Evolutionary conservation across 768 basidiomycete species (phyloP), one percentile per base, ranked within the genome.

Genomic region (Steccherinum ochraceum): DNA sequence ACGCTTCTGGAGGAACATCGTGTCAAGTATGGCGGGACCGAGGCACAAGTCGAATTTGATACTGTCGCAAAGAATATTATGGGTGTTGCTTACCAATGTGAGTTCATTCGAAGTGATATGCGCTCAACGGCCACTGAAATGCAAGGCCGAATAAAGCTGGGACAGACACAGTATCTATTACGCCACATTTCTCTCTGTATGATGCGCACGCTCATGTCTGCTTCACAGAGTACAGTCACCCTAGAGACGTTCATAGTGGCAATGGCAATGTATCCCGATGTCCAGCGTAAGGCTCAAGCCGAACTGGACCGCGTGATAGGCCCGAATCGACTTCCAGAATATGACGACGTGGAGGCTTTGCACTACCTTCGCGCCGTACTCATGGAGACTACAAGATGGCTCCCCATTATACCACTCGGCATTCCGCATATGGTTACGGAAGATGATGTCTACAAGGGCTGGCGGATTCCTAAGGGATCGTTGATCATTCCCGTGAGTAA

Each of bases 401-500:
- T 13, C 10, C 46, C 47, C 4, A 45, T 26, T 24, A 5, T 48
- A 5, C 52, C 52, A 5, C 41, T 48, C 16, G 52, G 30, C 12
- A 35, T 52, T 5, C 46, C 52, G 4, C 52, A 52, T 44, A 20
- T 35, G 3, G 16, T 53, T 47, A 42, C 21, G 12, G 48, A 53
- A 49, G 50, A 52, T 21, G 65, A 64, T 45, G 50, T 51, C 18
- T 69, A 63, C 43, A 48, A 55, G 5, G 66, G 58, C 1, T 64
- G 58, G 30, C 53, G 55, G 40, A 63, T 68, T 12, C 65, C 67
- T 1, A 52, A 50, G 5, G 65, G 63, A 2, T 45, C 56, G 1
- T 52, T 61, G 13, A 49, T 67, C 12, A 39, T 68, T 10, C 54
- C 18, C 2, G 12, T 19, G 16, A 16, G 12, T 4, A 39, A n/a